phyloP scores from a whole-genome alignment of 495 filamentous ascomycete genomes.

The Parachaetomium inaequale region DNA sequence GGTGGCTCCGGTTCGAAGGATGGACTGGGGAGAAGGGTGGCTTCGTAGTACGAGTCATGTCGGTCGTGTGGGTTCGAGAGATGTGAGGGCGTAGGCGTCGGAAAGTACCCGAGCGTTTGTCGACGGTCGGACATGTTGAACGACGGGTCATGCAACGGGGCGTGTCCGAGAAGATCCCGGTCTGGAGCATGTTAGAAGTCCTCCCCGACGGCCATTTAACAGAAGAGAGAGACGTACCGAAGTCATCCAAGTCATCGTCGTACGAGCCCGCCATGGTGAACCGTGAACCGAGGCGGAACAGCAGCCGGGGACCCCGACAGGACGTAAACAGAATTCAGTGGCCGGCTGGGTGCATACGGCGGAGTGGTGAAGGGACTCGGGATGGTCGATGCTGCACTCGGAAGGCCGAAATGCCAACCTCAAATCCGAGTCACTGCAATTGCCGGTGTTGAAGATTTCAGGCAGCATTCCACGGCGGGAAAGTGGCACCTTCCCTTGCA shows the following conservation, averaged over 20 bases:
- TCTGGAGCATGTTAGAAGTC: constrained; percentile 13
- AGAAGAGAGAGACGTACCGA: constrained; percentile 23
- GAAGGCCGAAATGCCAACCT: background rate
- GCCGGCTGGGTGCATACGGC: background rate
- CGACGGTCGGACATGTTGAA: background rate
- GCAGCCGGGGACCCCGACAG: background rate
- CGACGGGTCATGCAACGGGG: background rate
- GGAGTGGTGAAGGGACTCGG: background rate
- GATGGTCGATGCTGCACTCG: background rate
- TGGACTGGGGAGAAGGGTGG: background rate
- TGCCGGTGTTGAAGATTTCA: background rate
- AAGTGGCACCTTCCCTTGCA: background rate
- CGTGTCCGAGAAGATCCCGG: constrained; percentile 20
- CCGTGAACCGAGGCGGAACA: background rate
- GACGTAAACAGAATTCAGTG: too few relatives aligned
- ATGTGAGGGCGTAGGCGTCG: constrained; percentile 5
- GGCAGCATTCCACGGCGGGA: background rate
- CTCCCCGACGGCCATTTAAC: background rate
- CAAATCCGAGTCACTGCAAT: background rate
- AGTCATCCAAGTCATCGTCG: constrained; percentile 31
- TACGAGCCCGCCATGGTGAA: background rate
- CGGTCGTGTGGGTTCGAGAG: background rate
- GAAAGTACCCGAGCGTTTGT: constrained; percentile 6
- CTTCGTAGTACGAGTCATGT: constrained; percentile 9
- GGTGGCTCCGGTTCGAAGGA: background rate